phyloP scores from a whole-genome alignment of 768 basidiomycete species.

The Leccinum longicurvipes region DNA sequence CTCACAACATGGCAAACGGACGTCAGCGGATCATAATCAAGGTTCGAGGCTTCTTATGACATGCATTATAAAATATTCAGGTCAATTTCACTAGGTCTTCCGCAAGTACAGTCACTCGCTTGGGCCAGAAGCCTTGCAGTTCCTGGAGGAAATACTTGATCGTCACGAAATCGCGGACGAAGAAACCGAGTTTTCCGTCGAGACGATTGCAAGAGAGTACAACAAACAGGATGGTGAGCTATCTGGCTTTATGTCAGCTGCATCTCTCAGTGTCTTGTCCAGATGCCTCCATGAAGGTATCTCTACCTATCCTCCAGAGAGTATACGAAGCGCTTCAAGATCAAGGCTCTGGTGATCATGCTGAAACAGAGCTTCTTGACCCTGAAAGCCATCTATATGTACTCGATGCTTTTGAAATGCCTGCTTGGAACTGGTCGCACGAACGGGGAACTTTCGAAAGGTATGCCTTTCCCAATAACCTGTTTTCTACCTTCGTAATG shows the following conservation, averaged over 20 bases:
- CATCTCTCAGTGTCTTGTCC: slow-evolving; percentile 1
- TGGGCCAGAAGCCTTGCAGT: slow-evolving; percentile 70
- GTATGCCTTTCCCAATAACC: slow-evolving; percentile 39
- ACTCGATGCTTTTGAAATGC: slow-evolving; percentile 94
- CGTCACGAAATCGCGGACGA: slow-evolving; percentile 67
- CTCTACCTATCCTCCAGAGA: slow-evolving; percentile 58
- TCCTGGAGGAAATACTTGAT: slow-evolving; percentile 68
- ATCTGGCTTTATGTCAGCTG: slow-evolving; percentile 6
- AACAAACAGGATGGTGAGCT: slow-evolving; percentile 79
- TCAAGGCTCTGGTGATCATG: slow-evolving; percentile 44
- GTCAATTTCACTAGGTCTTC: slow-evolving; percentile 54
- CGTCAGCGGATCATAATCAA: slow-evolving; percentile 45
- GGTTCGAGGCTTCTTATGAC: slow-evolving; percentile 21
- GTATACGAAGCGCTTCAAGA: slow-evolving; percentile 76
- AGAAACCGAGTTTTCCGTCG: slow-evolving; percentile 71
- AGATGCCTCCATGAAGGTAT: slow-evolving; percentile 86
- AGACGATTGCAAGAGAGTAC: slow-evolving; percentile 81
- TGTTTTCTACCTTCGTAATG: slow-evolving; percentile 7
- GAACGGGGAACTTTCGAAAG: slow-evolving; percentile 87
- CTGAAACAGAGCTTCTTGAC: slow-evolving; percentile 66
- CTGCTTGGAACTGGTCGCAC: slow-evolving; percentile 85
- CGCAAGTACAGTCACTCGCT: slow-evolving; percentile 87
- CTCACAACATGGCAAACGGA: slow-evolving; percentile 33
- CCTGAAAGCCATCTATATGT: slow-evolving; percentile 79
- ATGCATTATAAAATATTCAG: not conserved